These are phyloP conservation scores for Inosperma sp. DNA, from an alignment of 768 basidiomycete genomes.

Conservation along the genomic window DNA sequence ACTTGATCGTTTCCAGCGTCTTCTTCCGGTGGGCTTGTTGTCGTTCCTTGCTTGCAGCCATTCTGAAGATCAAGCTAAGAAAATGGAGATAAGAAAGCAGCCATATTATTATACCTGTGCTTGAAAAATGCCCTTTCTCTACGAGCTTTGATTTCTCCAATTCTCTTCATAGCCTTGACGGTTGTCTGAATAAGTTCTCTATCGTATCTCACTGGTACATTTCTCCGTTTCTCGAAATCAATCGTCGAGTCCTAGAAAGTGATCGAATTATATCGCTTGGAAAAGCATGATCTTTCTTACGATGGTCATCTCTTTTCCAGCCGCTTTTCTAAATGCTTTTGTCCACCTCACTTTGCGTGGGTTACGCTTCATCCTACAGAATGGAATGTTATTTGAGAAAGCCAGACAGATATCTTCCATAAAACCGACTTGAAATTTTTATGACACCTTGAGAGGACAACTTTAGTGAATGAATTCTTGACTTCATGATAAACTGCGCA, in stretches of 20 bases:
- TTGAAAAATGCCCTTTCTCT: slow-evolving; percentile 97
- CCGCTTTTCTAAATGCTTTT: slow-evolving; percentile 97
- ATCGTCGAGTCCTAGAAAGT: slow-evolving; percentile 84
- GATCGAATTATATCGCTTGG: neutral
- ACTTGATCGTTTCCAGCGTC: slow-evolving; percentile 48
- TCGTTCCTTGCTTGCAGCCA: slow-evolving; percentile 79
- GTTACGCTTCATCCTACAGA: slow-evolving; percentile 92
- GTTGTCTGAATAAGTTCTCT: slow-evolving; percentile 91
- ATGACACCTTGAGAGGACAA: slow-evolving; percentile 66
- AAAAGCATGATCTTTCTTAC: slow-evolving; percentile 44
- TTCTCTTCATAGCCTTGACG: slow-evolving; percentile 92
- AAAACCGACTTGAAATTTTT: slow-evolving; percentile 92
- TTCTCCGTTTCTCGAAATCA: slow-evolving; percentile 98
- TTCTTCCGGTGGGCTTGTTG: slow-evolving; percentile 70
- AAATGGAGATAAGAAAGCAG: neutral
- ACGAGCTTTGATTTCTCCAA: slow-evolving; percentile 86
- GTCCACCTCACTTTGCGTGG: slow-evolving; percentile 99
- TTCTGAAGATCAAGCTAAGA: slow-evolving; percentile 43
- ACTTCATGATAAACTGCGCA: slow-evolving; percentile 39
- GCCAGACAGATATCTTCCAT: neutral
- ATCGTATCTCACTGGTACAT: slow-evolving; percentile 95
- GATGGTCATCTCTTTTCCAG: slow-evolving; percentile 99
- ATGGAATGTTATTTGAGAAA: neutral
- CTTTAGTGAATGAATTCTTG: slow-evolving; percentile 6
- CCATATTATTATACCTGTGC: slow-evolving; percentile 53